These are phyloP conservation scores for Lichina pygmaea DNA, from an alignment of 495 filamentous ascomycete genomes.

Conservation along the genomic window DNA sequence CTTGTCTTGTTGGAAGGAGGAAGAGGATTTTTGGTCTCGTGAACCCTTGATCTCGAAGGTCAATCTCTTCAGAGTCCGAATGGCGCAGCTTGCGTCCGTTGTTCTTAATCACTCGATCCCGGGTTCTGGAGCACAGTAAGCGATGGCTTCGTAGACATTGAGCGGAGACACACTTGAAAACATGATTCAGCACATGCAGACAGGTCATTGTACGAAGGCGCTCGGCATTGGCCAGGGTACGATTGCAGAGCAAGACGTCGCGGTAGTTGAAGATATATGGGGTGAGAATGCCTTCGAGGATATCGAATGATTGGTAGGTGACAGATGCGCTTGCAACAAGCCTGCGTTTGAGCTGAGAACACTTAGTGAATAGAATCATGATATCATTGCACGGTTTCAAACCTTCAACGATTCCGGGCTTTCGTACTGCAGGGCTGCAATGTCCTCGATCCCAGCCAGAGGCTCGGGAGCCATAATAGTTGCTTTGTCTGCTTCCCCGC, in stretches of 20 bases:
- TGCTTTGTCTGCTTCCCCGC: not conserved
- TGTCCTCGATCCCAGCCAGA: not conserved
- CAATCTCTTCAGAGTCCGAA: slow-evolving; percentile 25
- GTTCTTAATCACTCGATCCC: slow-evolving; percentile 78
- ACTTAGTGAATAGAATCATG: not conserved
- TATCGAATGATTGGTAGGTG: slow-evolving; percentile 3
- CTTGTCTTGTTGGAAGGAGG: slow-evolving; percentile 62
- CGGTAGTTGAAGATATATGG: slow-evolving; percentile 49
- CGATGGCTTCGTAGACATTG: slow-evolving; percentile 3
- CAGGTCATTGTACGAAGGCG: slow-evolving; percentile 44
- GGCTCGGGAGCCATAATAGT: not conserved
- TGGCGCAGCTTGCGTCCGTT: slow-evolving; percentile 41
- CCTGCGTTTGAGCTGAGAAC: slow-evolving; percentile 28
- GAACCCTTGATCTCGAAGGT: slow-evolving; percentile 83
- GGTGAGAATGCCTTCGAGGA: slow-evolving; percentile 21
- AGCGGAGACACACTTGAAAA: slow-evolving; percentile 35
- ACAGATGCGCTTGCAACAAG: slow-evolving; percentile 12
- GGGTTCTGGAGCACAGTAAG: slow-evolving; percentile 24
- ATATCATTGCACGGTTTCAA: not conserved
- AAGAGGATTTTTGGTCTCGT: slow-evolving; percentile 82
- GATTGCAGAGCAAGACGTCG: slow-evolving; percentile 53
- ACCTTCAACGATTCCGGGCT: slow-evolving; percentile 16
- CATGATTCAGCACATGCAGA: slow-evolving; percentile 67
- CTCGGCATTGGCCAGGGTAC: slow-evolving; percentile 34
- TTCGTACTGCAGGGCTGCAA: not conserved